A percentile compares a stretch with the other conserved stretches of the same genome.
Evolutionary conservation across 352 stramenopile genomes (phyloP).

Genomic region (Phytophthora pseudosyringae): DNA sequence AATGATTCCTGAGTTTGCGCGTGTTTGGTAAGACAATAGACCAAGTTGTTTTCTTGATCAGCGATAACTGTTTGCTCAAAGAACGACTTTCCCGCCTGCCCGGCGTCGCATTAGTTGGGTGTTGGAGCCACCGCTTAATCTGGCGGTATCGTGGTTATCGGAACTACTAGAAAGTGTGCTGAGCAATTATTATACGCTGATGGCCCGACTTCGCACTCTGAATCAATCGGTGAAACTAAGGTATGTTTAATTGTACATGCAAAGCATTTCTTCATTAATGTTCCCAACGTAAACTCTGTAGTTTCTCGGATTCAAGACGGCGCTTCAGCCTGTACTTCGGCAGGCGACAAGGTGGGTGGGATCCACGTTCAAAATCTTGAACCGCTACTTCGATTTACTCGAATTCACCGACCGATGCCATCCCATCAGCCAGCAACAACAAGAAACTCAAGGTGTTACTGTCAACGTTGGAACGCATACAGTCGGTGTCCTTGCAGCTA

Average conservation of each 20-base stretch:
- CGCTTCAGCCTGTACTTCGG: background rate
- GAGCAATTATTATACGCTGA: slow-evolving; percentile 7
- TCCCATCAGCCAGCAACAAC: slow-evolving; percentile 7
- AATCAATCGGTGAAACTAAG: slow-evolving; percentile 8
- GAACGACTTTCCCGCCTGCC: slow-evolving; percentile 4
- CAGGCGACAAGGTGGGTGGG: slow-evolving; percentile 13
- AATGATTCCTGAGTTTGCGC: background rate
- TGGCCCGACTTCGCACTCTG: slow-evolving; percentile 8
- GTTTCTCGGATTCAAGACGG: slow-evolving; percentile 10
- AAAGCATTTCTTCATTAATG: background rate
- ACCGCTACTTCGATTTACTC: slow-evolving; percentile 4
- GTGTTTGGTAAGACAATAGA: slow-evolving; percentile 15
- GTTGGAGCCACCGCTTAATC: slow-evolving; percentile 12
- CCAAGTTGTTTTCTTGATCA: slow-evolving; percentile 19
- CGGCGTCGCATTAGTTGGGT: slow-evolving; percentile 3
- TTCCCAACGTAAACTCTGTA: background rate
- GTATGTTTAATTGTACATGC: background rate
- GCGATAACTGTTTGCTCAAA: slow-evolving; percentile 13
- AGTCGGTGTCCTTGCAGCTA: slow-evolving; percentile 9
- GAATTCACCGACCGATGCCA: slow-evolving; percentile 16
- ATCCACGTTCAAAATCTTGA: slow-evolving; percentile 15
- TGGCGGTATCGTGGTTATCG: slow-evolving; percentile 4
- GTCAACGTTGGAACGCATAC: background rate
- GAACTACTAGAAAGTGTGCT: background rate
- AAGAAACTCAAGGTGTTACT: slow-evolving; percentile 7